These are phyloP conservation scores for Fomitiporia mediterranea DNA, from an alignment of 1,284 basidiomycete species.

Conservation along the genomic window DNA sequence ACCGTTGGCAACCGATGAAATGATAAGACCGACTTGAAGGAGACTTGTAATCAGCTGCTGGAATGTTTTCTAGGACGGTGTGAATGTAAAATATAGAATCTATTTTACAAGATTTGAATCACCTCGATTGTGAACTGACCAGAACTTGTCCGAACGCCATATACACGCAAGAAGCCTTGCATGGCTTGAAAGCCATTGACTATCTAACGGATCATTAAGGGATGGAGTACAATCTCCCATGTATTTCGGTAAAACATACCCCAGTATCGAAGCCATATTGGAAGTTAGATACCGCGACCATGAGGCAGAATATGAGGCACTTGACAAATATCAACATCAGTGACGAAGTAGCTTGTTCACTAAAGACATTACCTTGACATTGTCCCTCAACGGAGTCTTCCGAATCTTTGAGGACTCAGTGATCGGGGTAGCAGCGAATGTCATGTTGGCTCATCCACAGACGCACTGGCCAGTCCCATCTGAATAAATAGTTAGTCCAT, in stretches of 20 bases:
- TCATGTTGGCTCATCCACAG: neutral
- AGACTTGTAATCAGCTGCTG: conserved; percentile 23
- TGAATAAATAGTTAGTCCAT: neutral
- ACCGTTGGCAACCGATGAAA: conserved; percentile 18
- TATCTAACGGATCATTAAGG: conserved; percentile 7
- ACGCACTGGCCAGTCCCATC: neutral
- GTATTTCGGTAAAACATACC: neutral
- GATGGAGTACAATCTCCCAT: neutral
- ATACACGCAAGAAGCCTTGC: conserved; percentile 22
- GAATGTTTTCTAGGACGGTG: conserved; percentile 18
- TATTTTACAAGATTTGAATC: neutral
- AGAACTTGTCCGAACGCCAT: conserved; percentile 2
- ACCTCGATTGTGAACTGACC: conserved; percentile 18
- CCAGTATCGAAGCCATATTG: conserved; percentile 22
- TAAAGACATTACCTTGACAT: conserved; percentile 3
- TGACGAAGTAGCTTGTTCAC: neutral
- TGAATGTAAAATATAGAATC: too few relatives aligned
- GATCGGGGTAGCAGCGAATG: neutral
- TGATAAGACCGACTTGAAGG: conserved; percentile 21
- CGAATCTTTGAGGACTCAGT: neutral
- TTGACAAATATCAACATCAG: neutral
- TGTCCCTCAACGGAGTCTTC: conserved; percentile 6
- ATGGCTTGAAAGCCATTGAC: conserved; percentile 23
- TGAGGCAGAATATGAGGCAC: conserved; percentile 20
- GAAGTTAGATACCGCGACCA: conserved; percentile 21